These are phyloP conservation scores for Ustilago nuda DNA, from an alignment of 1,284 basidiomycete species.

Conservation along the genomic window DNA sequence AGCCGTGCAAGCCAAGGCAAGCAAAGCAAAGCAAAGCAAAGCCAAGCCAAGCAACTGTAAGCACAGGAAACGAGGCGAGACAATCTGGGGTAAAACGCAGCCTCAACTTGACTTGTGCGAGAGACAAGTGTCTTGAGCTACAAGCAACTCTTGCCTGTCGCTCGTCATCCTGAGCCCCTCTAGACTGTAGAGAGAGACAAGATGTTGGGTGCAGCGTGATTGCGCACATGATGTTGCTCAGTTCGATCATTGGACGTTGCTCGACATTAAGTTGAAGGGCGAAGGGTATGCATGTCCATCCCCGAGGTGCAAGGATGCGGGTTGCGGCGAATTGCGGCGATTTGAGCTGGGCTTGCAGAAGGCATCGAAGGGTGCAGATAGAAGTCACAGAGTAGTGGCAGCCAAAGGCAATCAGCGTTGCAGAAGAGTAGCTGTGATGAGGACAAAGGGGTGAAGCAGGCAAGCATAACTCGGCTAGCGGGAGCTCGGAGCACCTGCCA, in stretches of 20 bases:
- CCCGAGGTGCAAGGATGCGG: not conserved
- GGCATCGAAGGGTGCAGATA: not conserved
- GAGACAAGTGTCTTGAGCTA: no score
- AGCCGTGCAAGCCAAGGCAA: not conserved
- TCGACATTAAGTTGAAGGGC: not conserved
- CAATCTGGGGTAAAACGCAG: slow-evolving; percentile 2
- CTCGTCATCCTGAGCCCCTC: not conserved
- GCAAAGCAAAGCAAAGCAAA: not conserved
- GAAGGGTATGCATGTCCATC: not conserved
- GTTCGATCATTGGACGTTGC: not conserved
- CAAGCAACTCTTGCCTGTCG: no score
- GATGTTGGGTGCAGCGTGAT: not conserved
- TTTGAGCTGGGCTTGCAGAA: not conserved
- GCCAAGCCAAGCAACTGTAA: not conserved
- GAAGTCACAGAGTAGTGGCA: not conserved
- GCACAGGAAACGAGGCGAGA: not conserved
- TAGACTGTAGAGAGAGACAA: not conserved
- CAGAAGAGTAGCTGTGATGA: not conserved
- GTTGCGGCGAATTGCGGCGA: not conserved
- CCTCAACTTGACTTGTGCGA: not conserved
- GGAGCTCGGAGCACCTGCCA: not conserved
- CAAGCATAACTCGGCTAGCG: slow-evolving; percentile 17
- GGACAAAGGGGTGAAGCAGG: not conserved
- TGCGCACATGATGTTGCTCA: not conserved
- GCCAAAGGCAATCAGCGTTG: slow-evolving; percentile 1